Evolutionary conservation across 371 early-diverging fungal genomes (phyloP).

Genomic region (Smittium culicis): DNA sequence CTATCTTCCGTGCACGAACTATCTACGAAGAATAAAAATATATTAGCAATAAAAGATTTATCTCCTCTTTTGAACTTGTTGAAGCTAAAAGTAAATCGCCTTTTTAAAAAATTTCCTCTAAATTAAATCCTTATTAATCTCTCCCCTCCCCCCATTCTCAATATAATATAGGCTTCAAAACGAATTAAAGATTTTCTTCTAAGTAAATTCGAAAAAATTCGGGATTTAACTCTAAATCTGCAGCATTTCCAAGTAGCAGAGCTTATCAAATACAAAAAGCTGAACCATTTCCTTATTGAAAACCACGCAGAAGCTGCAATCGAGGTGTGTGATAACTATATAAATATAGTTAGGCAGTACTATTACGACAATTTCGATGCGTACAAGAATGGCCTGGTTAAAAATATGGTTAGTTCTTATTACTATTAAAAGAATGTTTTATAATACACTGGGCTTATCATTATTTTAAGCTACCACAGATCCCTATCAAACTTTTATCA

Average conservation of each 20-base stretch:
- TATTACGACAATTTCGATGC: conserved; percentile 75
- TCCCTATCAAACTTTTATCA: too few species aligned
- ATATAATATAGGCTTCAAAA: conserved; percentile 38
- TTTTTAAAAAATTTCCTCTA: neutral
- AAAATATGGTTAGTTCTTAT: too few species aligned
- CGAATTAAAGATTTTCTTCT: conserved; percentile 76
- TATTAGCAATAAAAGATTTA: conserved; percentile 48
- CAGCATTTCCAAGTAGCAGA: conserved; percentile 79
- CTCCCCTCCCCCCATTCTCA: neutral
- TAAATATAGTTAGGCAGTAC: conserved; percentile 66
- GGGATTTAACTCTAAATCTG: conserved; percentile 77
- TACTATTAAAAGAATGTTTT: too few species aligned
- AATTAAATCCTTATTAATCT: too few species aligned
- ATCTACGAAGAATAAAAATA: conserved; percentile 37
- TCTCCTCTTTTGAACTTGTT: conserved; percentile 80
- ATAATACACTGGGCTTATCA: too few species aligned
- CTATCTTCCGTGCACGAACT: conserved; percentile 68
- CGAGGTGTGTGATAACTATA: conserved; percentile 72
- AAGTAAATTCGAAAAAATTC: conserved; percentile 62
- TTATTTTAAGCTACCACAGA: too few species aligned
- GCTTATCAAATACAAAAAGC: conserved; percentile 70
- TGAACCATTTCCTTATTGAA: conserved; percentile 74
- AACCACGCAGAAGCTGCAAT: conserved; percentile 74
- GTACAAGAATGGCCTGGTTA: conserved; percentile 52
- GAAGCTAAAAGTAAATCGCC: conserved; percentile 39